Percentiles rank a stretch among this genome's conserved stretches.
Conservation (phyloP, 1,284 basidiomycete genomes). For the Rhodotorula mucilaginosa region DNA sequence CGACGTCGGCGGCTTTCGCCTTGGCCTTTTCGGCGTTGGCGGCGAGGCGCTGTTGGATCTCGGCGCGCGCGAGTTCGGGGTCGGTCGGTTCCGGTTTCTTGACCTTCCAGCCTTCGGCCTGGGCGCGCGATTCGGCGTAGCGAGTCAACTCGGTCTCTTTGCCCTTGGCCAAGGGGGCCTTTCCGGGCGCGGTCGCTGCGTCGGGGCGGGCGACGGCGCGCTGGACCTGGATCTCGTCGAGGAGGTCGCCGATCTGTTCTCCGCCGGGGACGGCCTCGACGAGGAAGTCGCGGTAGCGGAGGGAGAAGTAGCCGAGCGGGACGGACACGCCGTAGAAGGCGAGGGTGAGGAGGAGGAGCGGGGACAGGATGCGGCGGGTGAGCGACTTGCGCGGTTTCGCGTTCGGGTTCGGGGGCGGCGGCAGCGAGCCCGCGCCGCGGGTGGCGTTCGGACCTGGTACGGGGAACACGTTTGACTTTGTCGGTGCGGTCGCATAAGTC, state of each 20-base stretch:
- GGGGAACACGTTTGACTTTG: slow-evolving; percentile 22
- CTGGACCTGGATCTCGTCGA: slow-evolving; percentile 63
- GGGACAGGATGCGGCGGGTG: slow-evolving; percentile 50
- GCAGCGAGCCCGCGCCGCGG: background rate
- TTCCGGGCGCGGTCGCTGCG: slow-evolving; percentile 1
- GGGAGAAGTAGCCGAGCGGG: slow-evolving; percentile 69
- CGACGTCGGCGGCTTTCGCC: slow-evolving; percentile 27
- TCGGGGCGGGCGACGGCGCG: slow-evolving; percentile 52
- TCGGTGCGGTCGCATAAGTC: slow-evolving; percentile 25
- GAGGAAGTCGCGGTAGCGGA: slow-evolving; percentile 75
- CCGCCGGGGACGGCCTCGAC: slow-evolving; percentile 71
- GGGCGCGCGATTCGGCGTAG: slow-evolving; percentile 56
- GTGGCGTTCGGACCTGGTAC: background rate
- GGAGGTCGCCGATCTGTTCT: slow-evolving; percentile 71
- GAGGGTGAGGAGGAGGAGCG: slow-evolving; percentile 49
- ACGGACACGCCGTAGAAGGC: slow-evolving; percentile 72
- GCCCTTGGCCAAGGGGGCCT: slow-evolving; percentile 49
- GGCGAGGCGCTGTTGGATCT: slow-evolving; percentile 44
- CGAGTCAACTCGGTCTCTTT: slow-evolving; percentile 49
- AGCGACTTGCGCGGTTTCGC: slow-evolving; percentile 30
- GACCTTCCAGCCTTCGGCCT: slow-evolving; percentile 42
- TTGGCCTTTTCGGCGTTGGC: slow-evolving; percentile 32
- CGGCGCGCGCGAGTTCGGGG: slow-evolving; percentile 46
- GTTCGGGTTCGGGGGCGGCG: background rate
- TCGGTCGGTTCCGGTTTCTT: slow-evolving; percentile 47